Evolutionary conservation across 495 filamentous ascomycete genomes (phyloP), one percentile per base, ranked within the genome.

Genomic region (Lepidopterella palustris): DNA sequence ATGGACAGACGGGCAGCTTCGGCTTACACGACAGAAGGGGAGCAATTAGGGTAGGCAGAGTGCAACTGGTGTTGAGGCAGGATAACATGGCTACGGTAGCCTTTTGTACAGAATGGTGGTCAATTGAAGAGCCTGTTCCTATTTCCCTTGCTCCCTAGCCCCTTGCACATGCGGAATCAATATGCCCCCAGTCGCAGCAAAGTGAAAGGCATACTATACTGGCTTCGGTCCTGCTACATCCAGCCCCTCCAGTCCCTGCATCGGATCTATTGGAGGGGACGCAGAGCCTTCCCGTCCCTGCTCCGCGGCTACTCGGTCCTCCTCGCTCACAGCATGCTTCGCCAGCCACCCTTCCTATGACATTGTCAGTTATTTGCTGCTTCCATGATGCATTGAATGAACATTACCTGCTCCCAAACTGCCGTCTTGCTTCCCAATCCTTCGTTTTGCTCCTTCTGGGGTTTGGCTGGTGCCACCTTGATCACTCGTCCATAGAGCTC

Each of bases 401-500:
- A 54, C 49, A 27, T 48, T 77, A 96, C 92, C 85, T 97, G 93
- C 73, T 97, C 89, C 93, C 93, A 99, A 59, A 99, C 81, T 8
- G 93, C 95, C n/a, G 87, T 96, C 77, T 90, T 95, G 75, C 87
- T 90, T 28, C 92, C 92, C 10, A 99, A 70, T 13, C 90, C 88
- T 67, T 92, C 88, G 54, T 87, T 88, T 50, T 80, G 81, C 52
- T 92, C 90, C 79, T 95, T 96, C 61, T 92, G 90, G 25, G 91
- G 84, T 74, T 96, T 99, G 26, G 95, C 93, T 32, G 84, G 80
- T 13, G 89, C 89, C 18, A 97, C 93, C 71, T 88, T 95, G 72
- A 99, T 86, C 2, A 93, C 87, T 28, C 88, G 80, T 1, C 92
- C 95, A 70, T 89, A 97, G n/a, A 99, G 79, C 77, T 96, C 91